Conservation (phyloP, 345 rosid genomes). For the Boechera stricta region DNA sequence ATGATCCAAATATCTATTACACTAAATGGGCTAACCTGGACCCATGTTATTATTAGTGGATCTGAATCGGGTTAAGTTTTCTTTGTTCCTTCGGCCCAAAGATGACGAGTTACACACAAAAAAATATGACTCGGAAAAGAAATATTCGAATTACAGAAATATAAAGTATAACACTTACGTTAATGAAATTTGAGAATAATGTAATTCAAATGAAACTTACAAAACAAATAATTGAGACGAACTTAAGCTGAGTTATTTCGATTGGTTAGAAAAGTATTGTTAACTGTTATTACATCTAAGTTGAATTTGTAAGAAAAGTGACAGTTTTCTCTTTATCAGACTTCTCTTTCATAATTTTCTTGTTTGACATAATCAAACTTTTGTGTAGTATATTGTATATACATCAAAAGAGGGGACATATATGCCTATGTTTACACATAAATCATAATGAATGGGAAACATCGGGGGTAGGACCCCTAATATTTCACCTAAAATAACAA, state of each 20-base stretch:
- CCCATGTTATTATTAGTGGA: background rate
- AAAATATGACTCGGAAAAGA: background rate
- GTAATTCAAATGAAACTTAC: no score
- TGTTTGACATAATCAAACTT: constrained; percentile 12
- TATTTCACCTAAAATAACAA: constrained; percentile 23
- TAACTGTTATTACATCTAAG: no score
- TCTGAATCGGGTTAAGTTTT: background rate
- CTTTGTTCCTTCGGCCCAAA: constrained; percentile 10
- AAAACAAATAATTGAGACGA: no score
- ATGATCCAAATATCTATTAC: background rate
- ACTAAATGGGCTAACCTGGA: background rate
- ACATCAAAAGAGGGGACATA: background rate
- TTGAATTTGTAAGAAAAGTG: no score
- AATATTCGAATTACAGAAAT: no score
- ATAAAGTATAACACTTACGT: no score
- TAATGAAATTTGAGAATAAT: no score
- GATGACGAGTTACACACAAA: background rate
- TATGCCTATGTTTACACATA: no score
- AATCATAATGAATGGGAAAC: constrained; percentile 1
- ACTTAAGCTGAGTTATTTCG: no score
- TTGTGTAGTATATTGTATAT: background rate
- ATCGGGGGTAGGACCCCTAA: constrained; percentile 22
- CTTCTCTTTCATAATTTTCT: background rate
- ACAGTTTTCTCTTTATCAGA: background rate
- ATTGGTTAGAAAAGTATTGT: no score